Evolutionary conservation across 352 stramenopile genomes (phyloP), one percentile per base, ranked within the genome.

Genomic region (Albugo laibachii): DNA sequence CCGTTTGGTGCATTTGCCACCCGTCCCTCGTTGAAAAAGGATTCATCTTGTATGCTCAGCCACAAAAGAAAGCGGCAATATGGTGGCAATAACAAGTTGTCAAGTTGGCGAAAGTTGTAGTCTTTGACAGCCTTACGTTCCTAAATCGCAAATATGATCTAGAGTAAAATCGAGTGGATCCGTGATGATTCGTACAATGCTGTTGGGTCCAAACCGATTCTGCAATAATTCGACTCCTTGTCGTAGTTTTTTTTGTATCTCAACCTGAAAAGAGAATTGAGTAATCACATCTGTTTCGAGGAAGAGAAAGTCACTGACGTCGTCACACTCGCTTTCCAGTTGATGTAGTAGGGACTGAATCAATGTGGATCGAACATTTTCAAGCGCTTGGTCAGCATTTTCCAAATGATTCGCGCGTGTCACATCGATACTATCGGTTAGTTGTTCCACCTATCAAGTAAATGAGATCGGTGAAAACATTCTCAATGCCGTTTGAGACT

Each of bases 61-160:
- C 79, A 92, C 39, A 92, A 51, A n/a, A 92, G 48, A 47, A 92
- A 89, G 13, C 79, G 76, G 53, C 70, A 87, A 59, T 92, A 92
- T n/a, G 79, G 79, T 47, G 79, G 79, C 11, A 92, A 50, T 20
- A 92, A 47, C 44, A 89, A 39, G 48, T 86, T 89, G 48, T 89
- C 75, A 0, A 92, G 72, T 51, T 89, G 76, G 11, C 75, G 77
- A 43, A 92, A 92, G 57, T 92, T 86, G 61, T 89, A 92, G 51
- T 92, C 77, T 49, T 89, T 86, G 11, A 92, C 70, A 14, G 76
- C 77, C 18, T 75, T 58, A n/a, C 79, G 72, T 58, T 92, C 73
- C 66, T 81, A 57, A 47, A 48, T 35, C 10, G 3, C 41, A 35
- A 43, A 24, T 10, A 8, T 43, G 38, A 24, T 19, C 8, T 35